Percentiles rank a stretch among this genome's conserved stretches.
Evolutionary conservation across 1,139 yeast genomes (phyloP).

Genomic region (Kodamaea suecica): DNA sequence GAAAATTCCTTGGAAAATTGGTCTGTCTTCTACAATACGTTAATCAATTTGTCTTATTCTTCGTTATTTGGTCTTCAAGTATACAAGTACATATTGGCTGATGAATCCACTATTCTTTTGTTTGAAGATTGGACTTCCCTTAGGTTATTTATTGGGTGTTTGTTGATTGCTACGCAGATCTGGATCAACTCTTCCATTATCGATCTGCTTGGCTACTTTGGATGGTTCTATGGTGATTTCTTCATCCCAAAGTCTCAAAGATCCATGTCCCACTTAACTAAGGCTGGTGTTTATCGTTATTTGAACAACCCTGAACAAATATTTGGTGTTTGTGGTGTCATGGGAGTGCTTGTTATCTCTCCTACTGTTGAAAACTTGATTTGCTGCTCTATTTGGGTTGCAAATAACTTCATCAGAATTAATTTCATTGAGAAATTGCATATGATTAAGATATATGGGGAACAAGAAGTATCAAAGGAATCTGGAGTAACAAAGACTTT

Average conservation of each 20-base stretch:
- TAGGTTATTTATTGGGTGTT: conserved; percentile 55
- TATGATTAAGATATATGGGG: conserved; percentile 77
- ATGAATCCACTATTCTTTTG: conserved; percentile 16
- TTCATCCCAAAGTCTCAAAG: conserved; percentile 54
- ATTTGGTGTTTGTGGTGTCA: conserved; percentile 77
- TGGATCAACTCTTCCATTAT: conserved; percentile 74
- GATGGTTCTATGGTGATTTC: conserved; percentile 91
- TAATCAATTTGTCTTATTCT: conserved; percentile 45
- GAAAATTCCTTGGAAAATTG: conserved; percentile 73
- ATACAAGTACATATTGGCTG: conserved; percentile 24
- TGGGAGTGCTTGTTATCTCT: conserved; percentile 70
- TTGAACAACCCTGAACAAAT: conserved; percentile 83
- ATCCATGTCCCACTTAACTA: conserved; percentile 51
- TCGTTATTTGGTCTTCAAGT: conserved; percentile 44
- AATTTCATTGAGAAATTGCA: conserved; percentile 78
- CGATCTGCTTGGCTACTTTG: conserved; percentile 76
- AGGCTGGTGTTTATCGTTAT: conserved; percentile 82
- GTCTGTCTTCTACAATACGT: conserved; percentile 66
- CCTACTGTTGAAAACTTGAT: conserved; percentile 55
- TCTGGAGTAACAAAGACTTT: conserved; percentile 69
- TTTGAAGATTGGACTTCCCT: conserved; percentile 49
- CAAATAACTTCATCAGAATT: conserved; percentile 63
- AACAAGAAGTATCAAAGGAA: conserved; percentile 53
- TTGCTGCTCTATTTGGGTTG: conserved; percentile 66
- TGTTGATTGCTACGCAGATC: conserved; percentile 57